A percentile compares a stretch with the other conserved stretches of the same genome.
Evolutionary conservation across 192 early-diverging fungal genomes (phyloP).

Genomic region (Polychytrium aggregatum): DNA sequence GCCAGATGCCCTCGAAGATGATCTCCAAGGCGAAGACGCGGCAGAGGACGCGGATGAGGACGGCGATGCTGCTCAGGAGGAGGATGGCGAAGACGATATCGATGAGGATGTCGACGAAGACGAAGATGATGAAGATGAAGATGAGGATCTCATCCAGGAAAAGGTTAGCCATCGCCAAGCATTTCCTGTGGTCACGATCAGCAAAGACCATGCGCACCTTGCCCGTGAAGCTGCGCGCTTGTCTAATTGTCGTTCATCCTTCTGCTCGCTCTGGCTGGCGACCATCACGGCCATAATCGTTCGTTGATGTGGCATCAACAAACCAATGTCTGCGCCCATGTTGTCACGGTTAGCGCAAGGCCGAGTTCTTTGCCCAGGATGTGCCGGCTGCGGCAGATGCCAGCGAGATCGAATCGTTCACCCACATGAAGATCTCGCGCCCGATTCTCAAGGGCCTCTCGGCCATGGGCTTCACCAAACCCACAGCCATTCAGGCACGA

Average conservation of each 20-base stretch:
- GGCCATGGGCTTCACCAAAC: constrained; percentile 79
- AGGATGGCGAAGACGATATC: constrained; percentile 7
- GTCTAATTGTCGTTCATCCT: too few relatives aligned
- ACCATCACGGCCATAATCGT: too few relatives aligned
- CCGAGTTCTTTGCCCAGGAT: constrained; percentile 30
- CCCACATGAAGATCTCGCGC: constrained; percentile 83
- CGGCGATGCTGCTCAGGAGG: constrained; percentile 1
- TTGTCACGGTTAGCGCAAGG: constrained; percentile 23
- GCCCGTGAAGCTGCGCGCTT: too few relatives aligned
- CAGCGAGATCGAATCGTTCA: constrained; percentile 58
- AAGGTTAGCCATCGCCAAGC: constrained; percentile 8
- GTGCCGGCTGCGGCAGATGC: constrained; percentile 11
- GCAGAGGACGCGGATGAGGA: constrained; percentile 18
- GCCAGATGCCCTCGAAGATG: constrained; percentile 4
- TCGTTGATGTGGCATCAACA: too few relatives aligned
- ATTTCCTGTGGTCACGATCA: not conserved
- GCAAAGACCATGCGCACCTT: not conserved
- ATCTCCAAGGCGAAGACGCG: not conserved
- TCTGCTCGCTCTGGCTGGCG: too few relatives aligned
- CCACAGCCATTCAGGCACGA: constrained; percentile 85
- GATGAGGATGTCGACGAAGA: constrained; percentile 3
- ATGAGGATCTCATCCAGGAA: constrained; percentile 17
- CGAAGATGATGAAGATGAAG: constrained; percentile 3
- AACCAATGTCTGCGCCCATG: not conserved
- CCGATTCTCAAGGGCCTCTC: constrained; percentile 88